These are phyloP conservation scores for Ogataea philodendri DNA, from an alignment of 805 yeast genomes.

Conservation along the genomic window DNA sequence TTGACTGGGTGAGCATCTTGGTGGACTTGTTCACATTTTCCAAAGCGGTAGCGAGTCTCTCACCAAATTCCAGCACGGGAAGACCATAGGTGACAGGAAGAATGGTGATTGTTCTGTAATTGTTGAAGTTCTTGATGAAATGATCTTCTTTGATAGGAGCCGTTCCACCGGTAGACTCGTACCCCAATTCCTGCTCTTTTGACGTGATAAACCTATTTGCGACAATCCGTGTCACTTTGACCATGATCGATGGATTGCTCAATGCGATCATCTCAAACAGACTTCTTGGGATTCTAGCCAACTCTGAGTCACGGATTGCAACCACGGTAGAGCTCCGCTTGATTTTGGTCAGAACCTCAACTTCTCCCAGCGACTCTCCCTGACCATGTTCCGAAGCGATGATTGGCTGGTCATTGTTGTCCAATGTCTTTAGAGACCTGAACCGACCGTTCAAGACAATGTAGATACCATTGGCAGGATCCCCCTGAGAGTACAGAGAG, in stretches of 20 bases:
- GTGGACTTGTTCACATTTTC: conserved; percentile 70
- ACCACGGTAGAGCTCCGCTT: conserved; percentile 66
- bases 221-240: conserved; percentile 82
- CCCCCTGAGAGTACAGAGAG: conserved; percentile 75
- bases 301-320: conserved; percentile 90
- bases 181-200: conserved; percentile 15
- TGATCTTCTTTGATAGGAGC: conserved; percentile 36
- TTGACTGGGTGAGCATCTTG: conserved; percentile 77
- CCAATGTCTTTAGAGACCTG: conserved; percentile 50
- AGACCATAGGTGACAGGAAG: conserved; percentile 76
- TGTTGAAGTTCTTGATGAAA: conserved; percentile 37
- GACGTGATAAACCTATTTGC: conserved; percentile 51
- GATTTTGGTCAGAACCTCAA: conserved; percentile 85
- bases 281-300: conserved; percentile 89
- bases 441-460: conserved; percentile 86
- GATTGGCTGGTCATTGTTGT: conserved; percentile 15
- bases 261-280: conserved; percentile 81
- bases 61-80: conserved; percentile 87
- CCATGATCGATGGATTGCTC: conserved; percentile 86
- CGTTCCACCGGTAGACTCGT: conserved; percentile 22
- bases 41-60: conserved; percentile 66
- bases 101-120: conserved; percentile 80
- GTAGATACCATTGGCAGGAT: conserved; percentile 86
- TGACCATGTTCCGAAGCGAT: conserved; percentile 78
- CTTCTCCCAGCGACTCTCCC: conserved; percentile 93